phyloP scores from a whole-genome alignment of 345 rosid genomes.

The Rhizophora mangle region DNA sequence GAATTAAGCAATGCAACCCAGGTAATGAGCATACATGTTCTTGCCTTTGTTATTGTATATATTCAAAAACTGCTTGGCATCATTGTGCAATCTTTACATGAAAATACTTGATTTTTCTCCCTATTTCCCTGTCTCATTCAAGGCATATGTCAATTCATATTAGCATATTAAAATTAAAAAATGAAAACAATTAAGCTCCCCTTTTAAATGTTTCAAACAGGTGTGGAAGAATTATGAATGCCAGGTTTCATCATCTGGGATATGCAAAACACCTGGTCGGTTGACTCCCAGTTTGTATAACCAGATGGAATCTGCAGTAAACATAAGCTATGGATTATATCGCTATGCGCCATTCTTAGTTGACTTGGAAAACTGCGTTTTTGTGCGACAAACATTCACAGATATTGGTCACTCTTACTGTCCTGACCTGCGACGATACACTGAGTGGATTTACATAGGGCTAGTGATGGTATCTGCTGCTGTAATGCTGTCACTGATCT shows the following conservation, averaged over 20 bases:
- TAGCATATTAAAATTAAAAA: too few species aligned
- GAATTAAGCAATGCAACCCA: constrained; percentile 56
- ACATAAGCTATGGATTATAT: constrained; percentile 73
- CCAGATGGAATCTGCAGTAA: constrained; percentile 67
- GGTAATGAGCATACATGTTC: constrained; percentile 36
- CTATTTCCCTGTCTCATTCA: too few species aligned
- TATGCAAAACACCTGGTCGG: constrained; percentile 71
- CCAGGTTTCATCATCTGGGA: constrained; percentile 43
- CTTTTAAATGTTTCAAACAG: constrained; percentile 28
- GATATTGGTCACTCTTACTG: constrained; percentile 49
- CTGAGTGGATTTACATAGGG: constrained; percentile 75
- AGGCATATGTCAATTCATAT: too few species aligned
- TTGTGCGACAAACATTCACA: constrained; percentile 71
- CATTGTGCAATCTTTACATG: too few species aligned
- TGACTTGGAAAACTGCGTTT: constrained; percentile 66
- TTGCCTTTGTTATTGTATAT: too few species aligned
- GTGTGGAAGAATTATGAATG: constrained; percentile 65
- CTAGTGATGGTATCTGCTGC: constrained; percentile 70
- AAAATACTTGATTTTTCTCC: not conserved
- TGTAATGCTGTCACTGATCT: constrained; percentile 84
- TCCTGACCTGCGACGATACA: constrained; percentile 54
- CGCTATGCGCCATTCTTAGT: constrained; percentile 81
- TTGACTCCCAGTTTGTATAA: constrained; percentile 57
- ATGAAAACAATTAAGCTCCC: not conserved
- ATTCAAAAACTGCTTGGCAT: too few species aligned